Evolutionary conservation across 2,329 filamentous ascomycete species (phyloP), one percentile per base, ranked within the genome.

Genomic region (Parascedosporium putredinis): DNA sequence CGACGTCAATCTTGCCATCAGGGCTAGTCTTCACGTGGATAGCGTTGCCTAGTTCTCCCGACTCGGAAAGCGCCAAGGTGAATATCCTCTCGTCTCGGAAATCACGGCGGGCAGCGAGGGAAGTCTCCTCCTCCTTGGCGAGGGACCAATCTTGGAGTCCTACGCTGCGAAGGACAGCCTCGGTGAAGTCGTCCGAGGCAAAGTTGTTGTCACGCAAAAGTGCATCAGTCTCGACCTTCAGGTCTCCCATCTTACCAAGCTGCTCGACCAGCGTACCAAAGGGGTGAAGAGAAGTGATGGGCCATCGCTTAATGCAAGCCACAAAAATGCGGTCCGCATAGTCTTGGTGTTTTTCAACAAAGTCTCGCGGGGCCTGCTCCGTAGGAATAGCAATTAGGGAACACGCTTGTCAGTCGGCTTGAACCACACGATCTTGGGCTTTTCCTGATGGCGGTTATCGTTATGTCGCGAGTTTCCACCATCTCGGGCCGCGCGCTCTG

Each of bases 371-470:
- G 7, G 93, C 93, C 69, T 98, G 93, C 67, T 98, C 93, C 3
- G 93, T 98, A 1, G 93, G 93, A 56, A 98, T 98, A 49, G 93
- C 93, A 66, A 98, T 98, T 56, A 98, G 75, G 93, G 93, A 45
- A 98, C 93, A 62, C 93, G 88, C 79, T 98, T 97, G 70, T 98
- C 93, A 1, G 93, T 98, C 52, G 93, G 93, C 75, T 98, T 98
- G 74, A 98, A 98, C 93, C 93, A 98, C 38, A 98, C 93, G 69
- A 98, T 98, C 81, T 98, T 98, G 55, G 93, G 93, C 71, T 96
- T 96, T 56, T 98, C 93, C 64, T 94, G 89, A 49, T 68, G 66
- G 49, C 90, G 87, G 56, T 85, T 83, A 54, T 90, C 87, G 56
- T 93, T 83, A 49, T 83, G 79, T 54, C 85, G 83, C 49, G 71